These are phyloP conservation scores for Microsporum audouinii DNA, from an alignment of 2,329 filamentous ascomycete genomes.

Conservation along the genomic window DNA sequence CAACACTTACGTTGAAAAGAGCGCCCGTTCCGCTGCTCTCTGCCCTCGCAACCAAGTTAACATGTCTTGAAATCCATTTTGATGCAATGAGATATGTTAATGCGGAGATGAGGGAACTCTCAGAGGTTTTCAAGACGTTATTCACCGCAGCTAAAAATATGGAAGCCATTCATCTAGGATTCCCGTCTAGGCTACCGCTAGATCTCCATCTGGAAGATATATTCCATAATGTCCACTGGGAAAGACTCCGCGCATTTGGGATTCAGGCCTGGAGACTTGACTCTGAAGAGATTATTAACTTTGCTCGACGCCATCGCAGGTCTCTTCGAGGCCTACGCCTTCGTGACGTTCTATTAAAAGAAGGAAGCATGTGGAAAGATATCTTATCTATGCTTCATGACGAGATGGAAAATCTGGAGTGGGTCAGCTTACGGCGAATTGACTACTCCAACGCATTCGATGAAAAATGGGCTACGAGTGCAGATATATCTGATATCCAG, in stretches of 20 bases:
- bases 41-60: conserved; percentile 45
- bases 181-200: conserved; percentile 47
- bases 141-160: conserved; percentile 51
- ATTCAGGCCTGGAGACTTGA: conserved; percentile 54
- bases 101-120: conserved; percentile 46
- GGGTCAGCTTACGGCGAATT: conserved; percentile 51
- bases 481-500: conserved; percentile 16
- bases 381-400: conserved; percentile 46
- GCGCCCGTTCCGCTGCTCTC: conserved; percentile 39
- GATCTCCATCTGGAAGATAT: conserved; percentile 48
- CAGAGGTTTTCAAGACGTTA: conserved; percentile 45
- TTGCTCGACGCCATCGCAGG: conserved; percentile 45
- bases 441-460: conserved; percentile 48
- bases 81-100: conserved; percentile 48
- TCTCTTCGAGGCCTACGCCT: conserved; percentile 50
- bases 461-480: conserved; percentile 22
- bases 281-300: conserved; percentile 48
- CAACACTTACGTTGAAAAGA: conserved; percentile 41
- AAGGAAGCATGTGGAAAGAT: conserved; percentile 50
- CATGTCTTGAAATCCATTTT: conserved; percentile 53
- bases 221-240: conserved; percentile 52
- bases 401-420: conserved; percentile 48
- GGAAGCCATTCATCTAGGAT: conserved; percentile 53
- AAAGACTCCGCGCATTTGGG: conserved; percentile 51
- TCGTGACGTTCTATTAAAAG: conserved; percentile 49